Base-by-base conservation (phyloP, 2,329 filamentous ascomycete genomes). In the Venturia aucupariae region DNA sequence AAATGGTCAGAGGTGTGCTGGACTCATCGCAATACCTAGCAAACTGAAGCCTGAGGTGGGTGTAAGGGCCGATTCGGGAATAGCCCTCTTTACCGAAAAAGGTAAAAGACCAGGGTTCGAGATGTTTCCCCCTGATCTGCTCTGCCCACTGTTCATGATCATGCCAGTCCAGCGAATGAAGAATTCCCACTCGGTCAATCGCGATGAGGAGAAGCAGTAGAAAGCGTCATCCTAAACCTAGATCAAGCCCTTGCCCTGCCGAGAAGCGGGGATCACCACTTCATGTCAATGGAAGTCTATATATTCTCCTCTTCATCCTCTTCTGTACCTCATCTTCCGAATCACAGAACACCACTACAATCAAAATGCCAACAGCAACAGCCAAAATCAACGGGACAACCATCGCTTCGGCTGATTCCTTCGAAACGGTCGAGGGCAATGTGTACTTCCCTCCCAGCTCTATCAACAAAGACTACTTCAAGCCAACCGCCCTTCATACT, bases 371-470 rank as follows among this genome's bases (percentile, higher is more conserved):
- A 1, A 69, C 55, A 66, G 80, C 80, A 62, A 77, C 72, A 61
- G 83, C 83, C 54, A 77, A 75, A 32, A 71, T 83, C 61, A 78
- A 81, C 68, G 80, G 79, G 67, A 76, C 75, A 61, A 69, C 79
- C 42, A 71, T 86, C 62, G 83, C 84, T 66, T 77, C 81, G 68
- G 72, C 80, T 0, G 76, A 81, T 54, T 74, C 73, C 19, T 84
- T 79, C 74, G 80, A 84, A 68, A 77, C 80, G 35, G 82, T 85
- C 41, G 84, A 86, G 68, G 82, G 82, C 35, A 65, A 44, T 65
- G 17, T 48, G 11, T 57, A 63, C 54, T 68, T 69, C 62, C 65
- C 72, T 35, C 70, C 62, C 46, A 44, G 30, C 54, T 55, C 66
- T 32, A 76, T 79, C 66, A 72, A 75, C 41, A 74, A 79, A 64